Base-by-base conservation (phyloP, 306 rosid species). In the Glycine latifolia region DNA sequence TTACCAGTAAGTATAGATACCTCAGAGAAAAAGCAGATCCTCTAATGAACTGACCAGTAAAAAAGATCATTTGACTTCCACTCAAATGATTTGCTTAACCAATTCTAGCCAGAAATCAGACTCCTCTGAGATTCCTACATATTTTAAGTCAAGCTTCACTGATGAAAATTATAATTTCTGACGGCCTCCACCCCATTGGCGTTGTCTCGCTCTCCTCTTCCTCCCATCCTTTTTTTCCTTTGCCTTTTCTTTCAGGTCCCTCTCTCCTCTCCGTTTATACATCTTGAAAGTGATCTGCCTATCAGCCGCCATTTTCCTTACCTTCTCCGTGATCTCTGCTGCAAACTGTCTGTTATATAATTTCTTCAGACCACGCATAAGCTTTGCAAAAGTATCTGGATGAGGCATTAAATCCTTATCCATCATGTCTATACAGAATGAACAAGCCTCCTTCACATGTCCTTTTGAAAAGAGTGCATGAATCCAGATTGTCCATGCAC, bases 401-500 rank as follows among this genome's bases (percentile, higher is more conserved):
- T 90, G 94, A 3, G 94, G 95, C 97, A 94, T 90, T 75, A 89
- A 78, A 55, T 86, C 94, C 5, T 84, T 83, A 33, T 94, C 98
- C 94, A 90, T 90, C 95, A 88, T 94, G 88, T 94, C 95, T 81
- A 94, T 77, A 77, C 98, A 89, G 61, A 85, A 88, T 0, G 97
- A 89, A 79, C 98, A 94, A 69, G 97, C 97, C 88, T 92, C 96
- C 83, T 89, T 91, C 83, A 92, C 93, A 81, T 89, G 94, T 74
- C 96, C 97, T 71, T 86, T 92, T n/a, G 92, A 86, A 79, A 86
- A 94, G 79, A 94, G 88, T 4, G 94, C 91, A 69, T 92, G 96
- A 85, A 94, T 92, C 97, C 97, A 94, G 63, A 94, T 92, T 49
- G 98, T 94, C 93, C 97, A 94, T 10, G 94, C 94, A 82, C 13